Evolutionary conservation across 441 rosid species (phyloP).

Genomic region (Mallotus repandus): DNA sequence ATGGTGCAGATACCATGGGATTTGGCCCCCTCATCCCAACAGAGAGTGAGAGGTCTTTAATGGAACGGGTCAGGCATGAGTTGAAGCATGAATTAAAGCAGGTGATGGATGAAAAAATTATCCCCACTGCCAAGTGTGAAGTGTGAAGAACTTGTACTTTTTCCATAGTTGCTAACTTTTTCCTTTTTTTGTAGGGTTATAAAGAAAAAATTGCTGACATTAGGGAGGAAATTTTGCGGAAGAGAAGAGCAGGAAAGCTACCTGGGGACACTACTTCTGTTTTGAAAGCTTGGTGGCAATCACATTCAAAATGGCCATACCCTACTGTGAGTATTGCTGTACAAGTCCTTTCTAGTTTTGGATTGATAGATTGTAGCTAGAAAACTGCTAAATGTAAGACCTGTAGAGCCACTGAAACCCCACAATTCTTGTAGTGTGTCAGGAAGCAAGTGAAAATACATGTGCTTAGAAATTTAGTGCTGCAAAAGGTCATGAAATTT

Average conservation of each 20-base stretch:
- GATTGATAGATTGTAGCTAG: neutral
- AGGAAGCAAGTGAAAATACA: neutral
- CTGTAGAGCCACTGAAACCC: slow-evolving; percentile 6
- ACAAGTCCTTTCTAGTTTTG: neutral
- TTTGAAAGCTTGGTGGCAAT: slow-evolving; percentile 95
- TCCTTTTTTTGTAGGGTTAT: slow-evolving; percentile 58
- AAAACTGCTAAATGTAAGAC: neutral
- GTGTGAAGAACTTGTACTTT: neutral
- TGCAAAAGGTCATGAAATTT: slow-evolving; percentile 16
- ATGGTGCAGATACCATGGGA: slow-evolving; percentile 68
- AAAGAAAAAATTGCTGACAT: slow-evolving; percentile 93
- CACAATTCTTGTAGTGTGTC: slow-evolving; percentile 6
- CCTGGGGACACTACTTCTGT: slow-evolving; percentile 98
- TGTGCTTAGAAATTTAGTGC: neutral
- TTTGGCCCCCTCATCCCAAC: slow-evolving; percentile 96
- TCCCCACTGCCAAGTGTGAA: neutral
- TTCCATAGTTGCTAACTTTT: neutral
- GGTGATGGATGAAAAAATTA: slow-evolving; percentile 34
- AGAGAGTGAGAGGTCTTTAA: slow-evolving; percentile 89
- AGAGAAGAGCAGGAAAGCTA: slow-evolving; percentile 97
- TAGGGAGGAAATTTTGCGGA: slow-evolving; percentile 95
- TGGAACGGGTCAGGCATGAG: slow-evolving; percentile 98
- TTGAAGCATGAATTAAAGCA: slow-evolving; percentile 94
- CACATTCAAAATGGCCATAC: slow-evolving; percentile 98
- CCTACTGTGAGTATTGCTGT: slow-evolving; percentile 64